Evolutionary conservation across 768 basidiomycete species (phyloP).

Genomic region (Wakefieldia striispora): DNA sequence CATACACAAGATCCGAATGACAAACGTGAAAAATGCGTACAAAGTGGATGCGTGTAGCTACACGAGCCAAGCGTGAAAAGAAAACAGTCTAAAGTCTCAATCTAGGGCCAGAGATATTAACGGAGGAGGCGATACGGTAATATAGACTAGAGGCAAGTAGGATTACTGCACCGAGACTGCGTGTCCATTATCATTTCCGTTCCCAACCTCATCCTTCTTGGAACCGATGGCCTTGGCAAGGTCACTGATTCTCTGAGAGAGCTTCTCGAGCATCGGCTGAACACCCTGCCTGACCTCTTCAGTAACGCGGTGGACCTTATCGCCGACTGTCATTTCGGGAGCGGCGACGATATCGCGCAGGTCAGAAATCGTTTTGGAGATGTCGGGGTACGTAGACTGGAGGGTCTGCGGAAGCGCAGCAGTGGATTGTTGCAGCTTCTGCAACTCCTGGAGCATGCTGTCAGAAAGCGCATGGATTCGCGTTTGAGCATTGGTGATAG

Average conservation of each 20-base stretch:
- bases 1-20: conserved; percentile 16
- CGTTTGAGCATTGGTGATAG: conserved; percentile 51
- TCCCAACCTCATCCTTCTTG: conserved; percentile 28
- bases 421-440: conserved; percentile 62
- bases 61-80: conserved; percentile 11
- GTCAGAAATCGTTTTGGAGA: conserved; percentile 52
- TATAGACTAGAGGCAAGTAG: neutral
- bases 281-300: conserved; percentile 61
- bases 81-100: conserved; percentile 24
- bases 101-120: conserved; percentile 23
- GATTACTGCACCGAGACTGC: conserved; percentile 7
- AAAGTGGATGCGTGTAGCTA: conserved; percentile 19
- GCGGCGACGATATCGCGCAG: conserved; percentile 50
- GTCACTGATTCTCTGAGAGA: conserved; percentile 40
- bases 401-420: conserved; percentile 57
- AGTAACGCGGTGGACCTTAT: conserved; percentile 57
- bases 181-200: conserved; percentile 9
- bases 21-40: conserved; percentile 19
- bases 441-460: conserved; percentile 63
- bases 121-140: conserved; percentile 6
- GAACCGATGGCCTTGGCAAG: conserved; percentile 24
- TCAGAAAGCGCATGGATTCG: conserved; percentile 62
- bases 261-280: conserved; percentile 55
- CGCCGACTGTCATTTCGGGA: conserved; percentile 56
- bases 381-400: conserved; percentile 54